Evolutionary conservation across 805 yeast genomes (phyloP).

Genomic region (Metschnikowia picachoensis): DNA sequence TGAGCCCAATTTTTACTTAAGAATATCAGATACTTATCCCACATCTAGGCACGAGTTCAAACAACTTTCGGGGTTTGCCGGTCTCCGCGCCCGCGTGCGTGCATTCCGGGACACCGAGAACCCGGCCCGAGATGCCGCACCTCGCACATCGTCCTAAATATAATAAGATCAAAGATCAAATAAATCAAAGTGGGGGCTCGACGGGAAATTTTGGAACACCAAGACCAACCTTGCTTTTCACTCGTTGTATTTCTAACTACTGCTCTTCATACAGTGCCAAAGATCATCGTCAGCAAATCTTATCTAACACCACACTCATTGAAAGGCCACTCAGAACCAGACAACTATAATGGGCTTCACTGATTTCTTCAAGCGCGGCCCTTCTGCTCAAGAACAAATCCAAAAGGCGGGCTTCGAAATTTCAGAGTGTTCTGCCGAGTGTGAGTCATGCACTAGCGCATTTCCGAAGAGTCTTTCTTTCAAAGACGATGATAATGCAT

Average conservation of each 20-base stretch:
- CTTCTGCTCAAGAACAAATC: constrained; percentile 13
- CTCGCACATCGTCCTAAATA: background rate
- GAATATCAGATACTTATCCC: no score
- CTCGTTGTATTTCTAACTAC: no score
- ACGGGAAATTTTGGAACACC: no score
- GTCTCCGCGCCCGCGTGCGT: no score
- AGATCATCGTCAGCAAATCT: no score
- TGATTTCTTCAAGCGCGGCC: constrained; percentile 13
- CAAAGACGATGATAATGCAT: constrained; percentile 34
- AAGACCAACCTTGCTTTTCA: no score
- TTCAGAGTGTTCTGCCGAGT: constrained; percentile 50
- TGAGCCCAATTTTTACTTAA: no score
- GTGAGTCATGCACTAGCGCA: constrained; percentile 49
- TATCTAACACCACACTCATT: background rate
- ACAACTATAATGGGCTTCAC: constrained; percentile 12
- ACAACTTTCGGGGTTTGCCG: no score
- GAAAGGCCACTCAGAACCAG: background rate
- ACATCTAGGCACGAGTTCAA: no score
- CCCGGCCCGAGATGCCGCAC: background rate
- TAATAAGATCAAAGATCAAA: background rate
- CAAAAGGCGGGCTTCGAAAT: constrained; percentile 26
- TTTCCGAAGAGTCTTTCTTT: constrained; percentile 52
- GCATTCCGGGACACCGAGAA: background rate
- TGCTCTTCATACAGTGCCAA: no score
- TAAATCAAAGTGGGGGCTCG: no score